These are phyloP conservation scores for Verticillium tricorpus DNA, from an alignment of 2,329 filamentous ascomycete genomes.

Conservation along the genomic window DNA sequence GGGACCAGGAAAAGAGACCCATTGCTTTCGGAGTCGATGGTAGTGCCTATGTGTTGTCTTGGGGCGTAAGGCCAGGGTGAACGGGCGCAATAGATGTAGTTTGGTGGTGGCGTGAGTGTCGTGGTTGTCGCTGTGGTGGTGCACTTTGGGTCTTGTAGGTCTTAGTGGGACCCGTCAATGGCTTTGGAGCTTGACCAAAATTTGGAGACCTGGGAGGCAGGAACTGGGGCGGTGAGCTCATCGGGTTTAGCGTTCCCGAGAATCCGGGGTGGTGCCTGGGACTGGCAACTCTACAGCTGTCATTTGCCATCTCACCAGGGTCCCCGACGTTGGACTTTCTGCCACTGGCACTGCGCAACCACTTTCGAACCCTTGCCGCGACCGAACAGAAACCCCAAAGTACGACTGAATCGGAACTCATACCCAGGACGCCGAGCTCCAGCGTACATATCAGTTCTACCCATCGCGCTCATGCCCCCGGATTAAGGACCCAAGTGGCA, in stretches of 20 bases:
- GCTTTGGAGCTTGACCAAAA: background rate
- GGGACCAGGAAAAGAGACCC: conserved; percentile 43
- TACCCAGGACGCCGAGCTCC: background rate
- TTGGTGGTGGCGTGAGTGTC: background rate
- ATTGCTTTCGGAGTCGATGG: conserved; percentile 23
- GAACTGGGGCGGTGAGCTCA: conserved; percentile 1
- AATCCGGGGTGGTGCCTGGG: background rate
- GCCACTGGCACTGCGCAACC: background rate
- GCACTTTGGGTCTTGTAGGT: background rate
- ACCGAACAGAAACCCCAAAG: background rate
- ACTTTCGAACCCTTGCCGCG: background rate
- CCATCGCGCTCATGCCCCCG: background rate
- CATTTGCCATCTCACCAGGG: background rate
- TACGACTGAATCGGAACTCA: background rate
- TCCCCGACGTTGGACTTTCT: background rate
- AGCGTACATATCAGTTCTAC: background rate
- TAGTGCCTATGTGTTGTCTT: background rate
- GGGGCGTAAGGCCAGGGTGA: background rate
- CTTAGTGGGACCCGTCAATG: background rate
- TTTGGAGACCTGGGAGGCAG: conserved; percentile 2
- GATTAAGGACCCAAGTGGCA: background rate
- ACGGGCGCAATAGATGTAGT: background rate
- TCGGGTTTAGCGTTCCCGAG: background rate
- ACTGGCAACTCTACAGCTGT: background rate
- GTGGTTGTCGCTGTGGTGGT: background rate